Conservation (phyloP, 2,329 filamentous ascomycete genomes). For the Colletotrichum salicis region DNA sequence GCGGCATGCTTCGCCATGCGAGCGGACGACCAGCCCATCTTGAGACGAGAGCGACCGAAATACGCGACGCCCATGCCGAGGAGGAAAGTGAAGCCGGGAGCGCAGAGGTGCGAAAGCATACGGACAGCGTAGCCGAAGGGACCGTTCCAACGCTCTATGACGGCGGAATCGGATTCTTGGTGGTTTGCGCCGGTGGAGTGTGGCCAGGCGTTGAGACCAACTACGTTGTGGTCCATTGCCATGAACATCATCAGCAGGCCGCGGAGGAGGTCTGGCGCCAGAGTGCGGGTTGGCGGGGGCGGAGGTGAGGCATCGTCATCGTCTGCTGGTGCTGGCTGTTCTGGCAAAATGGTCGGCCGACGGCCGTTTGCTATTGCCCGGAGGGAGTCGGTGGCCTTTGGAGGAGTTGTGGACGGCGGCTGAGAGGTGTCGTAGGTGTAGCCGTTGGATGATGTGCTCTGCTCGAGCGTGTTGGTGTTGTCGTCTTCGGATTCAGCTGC, state of each 20-base stretch:
- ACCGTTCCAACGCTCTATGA: conserved; percentile 51
- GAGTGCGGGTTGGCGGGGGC: conserved; percentile 42
- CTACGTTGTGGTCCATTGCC: conserved; percentile 55
- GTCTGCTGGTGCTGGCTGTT: not conserved
- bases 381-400: not conserved
- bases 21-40: conserved; percentile 50
- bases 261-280: conserved; percentile 57
- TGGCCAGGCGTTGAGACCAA: conserved; percentile 52
- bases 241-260: conserved; percentile 57
- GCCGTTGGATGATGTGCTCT: not conserved
- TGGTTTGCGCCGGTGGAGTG: conserved; percentile 49
- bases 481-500: not conserved
- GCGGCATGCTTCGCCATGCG: conserved; percentile 52
- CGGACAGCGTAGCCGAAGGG: conserved; percentile 51
- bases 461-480: not conserved
- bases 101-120: conserved; percentile 57
- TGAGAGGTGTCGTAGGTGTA: conserved; percentile 8
- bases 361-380: not conserved
- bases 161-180: conserved; percentile 49
- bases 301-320: not conserved
- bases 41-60: conserved; percentile 53
- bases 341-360: not conserved
- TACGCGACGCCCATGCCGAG: conserved; percentile 58
- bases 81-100: conserved; percentile 57
- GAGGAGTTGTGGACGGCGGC: not conserved